phyloP scores from a whole-genome alignment of 1,284 basidiomycete genomes.

The Ceratobasidium sp. region DNA sequence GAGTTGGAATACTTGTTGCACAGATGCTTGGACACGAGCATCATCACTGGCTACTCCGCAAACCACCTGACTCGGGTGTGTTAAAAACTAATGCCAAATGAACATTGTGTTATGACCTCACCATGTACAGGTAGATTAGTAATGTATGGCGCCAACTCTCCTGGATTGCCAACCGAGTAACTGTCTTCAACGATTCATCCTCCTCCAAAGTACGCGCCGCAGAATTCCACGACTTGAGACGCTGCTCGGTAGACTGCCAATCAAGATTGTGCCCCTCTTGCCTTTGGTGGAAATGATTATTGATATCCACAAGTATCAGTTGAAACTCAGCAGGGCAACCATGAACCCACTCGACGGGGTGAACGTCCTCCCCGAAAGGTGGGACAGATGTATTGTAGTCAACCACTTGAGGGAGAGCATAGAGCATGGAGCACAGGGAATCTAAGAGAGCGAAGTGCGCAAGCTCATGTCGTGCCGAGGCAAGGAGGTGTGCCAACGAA shows the following conservation, averaged over 20 bases:
- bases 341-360: slow-evolving; percentile 18
- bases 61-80: neutral
- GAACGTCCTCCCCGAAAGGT: neutral
- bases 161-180: neutral
- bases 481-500: slow-evolving; percentile 1
- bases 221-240: neutral
- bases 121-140: slow-evolving; percentile 33
- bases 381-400: slow-evolving; percentile 15
- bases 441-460: slow-evolving; percentile 17
- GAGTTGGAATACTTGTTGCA: slow-evolving; percentile 23
- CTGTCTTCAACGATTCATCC: slow-evolving; percentile 11
- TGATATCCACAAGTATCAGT: slow-evolving; percentile 14
- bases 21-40: slow-evolving; percentile 5
- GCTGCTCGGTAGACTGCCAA: slow-evolving; percentile 2
- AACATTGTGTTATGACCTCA: neutral
- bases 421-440: slow-evolving; percentile 3
- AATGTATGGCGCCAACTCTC: slow-evolving; percentile 26
- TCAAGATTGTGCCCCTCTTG: neutral
- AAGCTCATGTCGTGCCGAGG: slow-evolving; percentile 5
- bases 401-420: too few species aligned
- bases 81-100: neutral
- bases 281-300: neutral
- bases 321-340: slow-evolving; percentile 10
- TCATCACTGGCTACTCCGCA: slow-evolving; percentile 3
- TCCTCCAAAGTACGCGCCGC: neutral